A percentile compares a stretch with the other conserved stretches of the same genome.
phyloP scores from a whole-genome alignment of 73 alveolate species.

The Breviolum minutum region DNA sequence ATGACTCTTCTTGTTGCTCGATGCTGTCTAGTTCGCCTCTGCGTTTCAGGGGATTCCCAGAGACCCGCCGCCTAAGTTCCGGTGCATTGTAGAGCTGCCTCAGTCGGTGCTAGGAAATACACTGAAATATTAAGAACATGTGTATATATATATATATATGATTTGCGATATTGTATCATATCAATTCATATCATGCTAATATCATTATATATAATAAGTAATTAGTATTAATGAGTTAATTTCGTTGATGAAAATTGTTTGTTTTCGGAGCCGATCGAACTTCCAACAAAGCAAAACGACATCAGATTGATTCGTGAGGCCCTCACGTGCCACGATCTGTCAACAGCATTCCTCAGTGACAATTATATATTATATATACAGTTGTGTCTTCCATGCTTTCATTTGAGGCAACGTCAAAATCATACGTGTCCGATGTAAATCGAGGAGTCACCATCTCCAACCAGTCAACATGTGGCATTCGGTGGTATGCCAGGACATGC shows the following conservation, averaged over 20 bases:
- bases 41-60: too few relatives aligned
- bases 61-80: slow-evolving; percentile 36
- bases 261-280: too few relatives aligned
- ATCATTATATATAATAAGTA: too few relatives aligned
- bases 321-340: slow-evolving; percentile 78
- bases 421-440: not conserved
- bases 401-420: not conserved
- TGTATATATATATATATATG: too few relatives aligned
- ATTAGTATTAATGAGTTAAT: not conserved
- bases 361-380: not conserved
- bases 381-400: not conserved
- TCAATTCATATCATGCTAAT: too few relatives aligned
- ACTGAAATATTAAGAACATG: not conserved
- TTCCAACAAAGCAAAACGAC: not conserved
- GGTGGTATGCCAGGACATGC: too few relatives aligned
- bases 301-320: not conserved
- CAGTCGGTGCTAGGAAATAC: not conserved
- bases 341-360: slow-evolving; percentile 43
- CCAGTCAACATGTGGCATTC: too few relatives aligned
- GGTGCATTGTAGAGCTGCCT: slow-evolving; percentile 88
- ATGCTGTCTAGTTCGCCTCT: too few relatives aligned
- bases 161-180: too few relatives aligned
- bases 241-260: not conserved
- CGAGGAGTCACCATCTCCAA: too few relatives aligned
- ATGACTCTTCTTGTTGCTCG: not conserved